Base-by-base conservation (phyloP, 129 eudicot genomes). In the Arctium minus region DNA sequence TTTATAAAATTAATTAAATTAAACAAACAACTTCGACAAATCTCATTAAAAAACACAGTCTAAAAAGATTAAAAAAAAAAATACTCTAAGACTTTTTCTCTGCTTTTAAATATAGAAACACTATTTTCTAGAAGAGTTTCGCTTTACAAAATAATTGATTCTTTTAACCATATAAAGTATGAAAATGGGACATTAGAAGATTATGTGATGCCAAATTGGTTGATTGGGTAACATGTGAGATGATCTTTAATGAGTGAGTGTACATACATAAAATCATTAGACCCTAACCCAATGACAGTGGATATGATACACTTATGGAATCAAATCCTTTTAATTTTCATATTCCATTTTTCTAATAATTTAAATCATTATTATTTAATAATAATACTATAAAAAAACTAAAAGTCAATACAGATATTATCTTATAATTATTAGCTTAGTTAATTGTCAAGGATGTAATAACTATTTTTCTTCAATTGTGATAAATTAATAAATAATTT, bases 221-320 rank as follows among this genome's bases (percentile, higher is more conserved):
- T 74, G 74, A 64, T 62, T 81, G 85, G 85, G 17, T 64, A 64
- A 67, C 85, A 81, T 81, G 85, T 81, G 85, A 56, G 46, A 15
- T 64, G 65, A 64, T 81, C 74, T 64, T 81, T 8, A 73, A 38
- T 30, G 10, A 22, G 27, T 22, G 6, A 30, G 27, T 37, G 78
- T 81, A 73, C 48, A 27, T 36, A 27, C 30, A 80, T 12, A 29
- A 22, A 15, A 60, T n/a, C 68, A 60, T 60, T 60, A 60, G 68
- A 60, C 68, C 68, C 68, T 60, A 60, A 5, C 68, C 68, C n/a
- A 60, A 60, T 60, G 68, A 60, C 68, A n/a, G 68, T 60, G 68
- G 68, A 60, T 60, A 60, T 60, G 29, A 60, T 60, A 60, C 68
- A 60, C 65, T 17, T 3, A 56, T 1, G 68, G 68, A 60, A 60